Evolutionary conservation across 2,329 filamentous ascomycete genomes (phyloP), one percentile per base, ranked within the genome.

Genomic region (Colletotrichum sp.): DNA sequence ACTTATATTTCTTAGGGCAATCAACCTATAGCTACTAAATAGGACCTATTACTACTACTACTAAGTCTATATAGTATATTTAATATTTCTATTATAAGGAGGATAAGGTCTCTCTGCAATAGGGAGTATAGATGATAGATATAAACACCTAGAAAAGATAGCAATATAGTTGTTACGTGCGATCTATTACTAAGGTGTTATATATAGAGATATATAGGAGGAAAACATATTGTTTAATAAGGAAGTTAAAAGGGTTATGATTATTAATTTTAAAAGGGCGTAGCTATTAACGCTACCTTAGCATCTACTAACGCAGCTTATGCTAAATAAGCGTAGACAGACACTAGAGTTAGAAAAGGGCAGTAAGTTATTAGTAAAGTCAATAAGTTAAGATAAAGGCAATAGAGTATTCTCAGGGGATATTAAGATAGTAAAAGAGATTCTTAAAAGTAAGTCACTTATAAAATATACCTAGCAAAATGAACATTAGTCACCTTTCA

Each of bases 1-100:
- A 22, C 84, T 85, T 28, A 81, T 88, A 1, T 85, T 84, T 55
- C 82, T 87, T 8, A 82, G 84, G 8, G 78, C 81, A 13, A 80
- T 87, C 52, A 82, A 87, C 78, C 82, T 87, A 32, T 78, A 79
- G 52, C 32, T 65, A 5, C 77, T 85, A 11, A 68, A 78, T 8
- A 82, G 79, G 76, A 82, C 72, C 6, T 85, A 85, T 76, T 84
- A 83, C 72, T 84, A 83, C 60, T 77, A 83, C 74, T 71, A 80
- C 63, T 77, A 79, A 8, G 82, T 85, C 4, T 78, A 82, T 16
- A 78, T 86, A 27, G 77, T 82, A 25, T 72, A 85, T 48, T 81
- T 86, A 72, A 80, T 77, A 55, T 81, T 85, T 63, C 74, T 86
- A n/a, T 84, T 82, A 0, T 86, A 78, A 80, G 83, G 78, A 61